Percentiles rank a stretch among this genome's conserved stretches.
Evolutionary conservation across 768 basidiomycete species (phyloP).

Genomic region (Hygrocybe punicea): DNA sequence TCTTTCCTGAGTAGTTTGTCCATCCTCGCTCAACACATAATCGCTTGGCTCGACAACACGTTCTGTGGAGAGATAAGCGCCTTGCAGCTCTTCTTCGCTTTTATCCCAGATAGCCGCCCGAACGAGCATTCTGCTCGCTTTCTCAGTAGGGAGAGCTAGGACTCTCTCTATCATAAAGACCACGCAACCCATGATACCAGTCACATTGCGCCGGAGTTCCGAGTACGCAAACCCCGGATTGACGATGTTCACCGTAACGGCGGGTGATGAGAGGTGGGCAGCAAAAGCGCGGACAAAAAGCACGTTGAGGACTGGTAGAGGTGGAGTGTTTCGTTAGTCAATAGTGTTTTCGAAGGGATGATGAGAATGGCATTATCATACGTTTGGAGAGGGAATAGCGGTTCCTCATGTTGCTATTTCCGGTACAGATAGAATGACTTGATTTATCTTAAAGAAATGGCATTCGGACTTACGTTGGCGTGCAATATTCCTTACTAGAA

Average conservation of each 20-base stretch:
- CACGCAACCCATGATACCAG: slow-evolving; percentile 15
- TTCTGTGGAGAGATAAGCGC: slow-evolving; percentile 26
- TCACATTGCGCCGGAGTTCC: slow-evolving; percentile 30
- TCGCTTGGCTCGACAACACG: slow-evolving; percentile 33
- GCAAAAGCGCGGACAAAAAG: slow-evolving; percentile 39
- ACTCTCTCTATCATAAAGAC: slow-evolving; percentile 25
- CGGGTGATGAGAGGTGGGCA: slow-evolving; percentile 23
- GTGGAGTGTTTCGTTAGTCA: not conserved
- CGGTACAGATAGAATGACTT: not conserved
- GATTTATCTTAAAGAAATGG: slow-evolving; percentile 1
- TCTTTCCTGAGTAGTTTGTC: slow-evolving; percentile 25
- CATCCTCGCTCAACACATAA: slow-evolving; percentile 33
- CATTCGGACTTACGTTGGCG: slow-evolving; percentile 9
- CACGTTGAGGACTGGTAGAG: slow-evolving; percentile 45
- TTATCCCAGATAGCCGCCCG: slow-evolving; percentile 31
- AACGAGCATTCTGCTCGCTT: slow-evolving; percentile 35
- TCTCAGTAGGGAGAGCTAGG: slow-evolving; percentile 38
- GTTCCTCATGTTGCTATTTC: slow-evolving; percentile 9
- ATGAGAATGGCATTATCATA: slow-evolving; percentile 8
- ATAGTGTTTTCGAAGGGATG: not conserved
- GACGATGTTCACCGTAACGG: slow-evolving; percentile 34
- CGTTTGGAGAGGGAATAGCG: slow-evolving; percentile 39
- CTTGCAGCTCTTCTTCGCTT: slow-evolving; percentile 26
- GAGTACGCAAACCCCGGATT: slow-evolving; percentile 46
- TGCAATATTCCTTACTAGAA: slow-evolving; percentile 29